Base-by-base conservation (phyloP, 2,329 filamentous ascomycete genomes). In the Diaporthe vaccinii region DNA sequence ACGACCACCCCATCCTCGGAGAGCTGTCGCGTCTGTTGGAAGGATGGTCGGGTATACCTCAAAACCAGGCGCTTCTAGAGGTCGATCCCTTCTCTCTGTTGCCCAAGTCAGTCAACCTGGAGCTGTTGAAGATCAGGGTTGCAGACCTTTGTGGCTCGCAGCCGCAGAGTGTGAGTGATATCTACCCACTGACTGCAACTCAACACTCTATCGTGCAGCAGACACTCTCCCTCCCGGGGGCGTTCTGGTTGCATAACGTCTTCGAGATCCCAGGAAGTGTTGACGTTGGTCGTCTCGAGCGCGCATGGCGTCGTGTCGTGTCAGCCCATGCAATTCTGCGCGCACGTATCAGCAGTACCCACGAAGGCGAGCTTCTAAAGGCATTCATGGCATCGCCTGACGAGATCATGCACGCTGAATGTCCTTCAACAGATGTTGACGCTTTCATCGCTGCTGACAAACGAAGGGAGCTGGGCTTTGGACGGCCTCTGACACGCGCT, bases 91-190 rank as follows among this genome's bases (percentile, higher is more conserved):
- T 65, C 59, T 65, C 59, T 28, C 25, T 46, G 25, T 2, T 65
- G 25, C n/a, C 59, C 8, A 2, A 65, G 59, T 65, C 59, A 6
- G 39, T 39, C 14, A 65, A 46, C 15, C 39, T 31, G 25, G 59
- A 65, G 14, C 39, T 65, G 39, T 31, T 65, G 25, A 65, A 34
- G 17, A 46, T 65, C 17, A 65, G 59, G 59, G 39, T 36, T 12
- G 59, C 59, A 31, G 59, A 65, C 25, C 39, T 65, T 8, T 65
- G 59, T 46, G 59, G 59, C 17, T 65, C 59, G 4, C 59, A 65
- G 59, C 59, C 59, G 59, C 59, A 65, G 39, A 39, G 14, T 31
- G 59, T 65, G 39, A n/a, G 20, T 46, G 59, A 65, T 34, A 31
- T 65, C 1, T 65, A 46, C 59, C 59, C 59, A 10, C 5, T 65